Percentiles rank a stretch among this genome's conserved stretches.
These are phyloP conservation scores for Caloboletus inedulis DNA, from an alignment of 1,284 basidiomycete genomes.

Conservation along the genomic window DNA sequence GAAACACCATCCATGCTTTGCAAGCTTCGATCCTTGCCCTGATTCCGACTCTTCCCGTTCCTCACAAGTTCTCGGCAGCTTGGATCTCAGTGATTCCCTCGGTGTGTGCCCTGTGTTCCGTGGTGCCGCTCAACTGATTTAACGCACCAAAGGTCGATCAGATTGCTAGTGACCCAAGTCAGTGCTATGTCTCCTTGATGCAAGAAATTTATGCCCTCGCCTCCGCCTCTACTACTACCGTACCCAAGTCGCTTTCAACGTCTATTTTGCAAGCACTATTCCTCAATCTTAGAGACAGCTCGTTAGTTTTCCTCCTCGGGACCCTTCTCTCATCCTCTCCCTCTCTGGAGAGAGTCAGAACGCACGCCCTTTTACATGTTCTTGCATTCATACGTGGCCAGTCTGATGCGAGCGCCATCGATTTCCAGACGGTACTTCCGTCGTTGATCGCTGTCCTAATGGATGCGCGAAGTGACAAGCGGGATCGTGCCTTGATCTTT, in stretches of 20 bases:
- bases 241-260: slow-evolving; percentile 46
- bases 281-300: slow-evolving; percentile 62
- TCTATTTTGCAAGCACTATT: slow-evolving; percentile 67
- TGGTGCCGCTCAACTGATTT: background rate
- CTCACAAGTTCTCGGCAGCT: slow-evolving; percentile 38
- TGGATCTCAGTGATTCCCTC: slow-evolving; percentile 34
- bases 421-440: slow-evolving; percentile 89
- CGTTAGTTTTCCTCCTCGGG: slow-evolving; percentile 79
- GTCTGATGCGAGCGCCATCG: slow-evolving; percentile 53
- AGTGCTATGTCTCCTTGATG: slow-evolving; percentile 53
- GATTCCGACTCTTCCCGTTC: slow-evolving; percentile 48
- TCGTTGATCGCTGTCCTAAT: slow-evolving; percentile 68
- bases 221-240: slow-evolving; percentile 44
- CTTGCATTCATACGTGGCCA: slow-evolving; percentile 79
- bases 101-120: slow-evolving; percentile 6
- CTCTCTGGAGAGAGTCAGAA: slow-evolving; percentile 38
- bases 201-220: slow-evolving; percentile 62
- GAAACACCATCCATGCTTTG: slow-evolving; percentile 50
- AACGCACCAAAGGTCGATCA: slow-evolving; percentile 11
- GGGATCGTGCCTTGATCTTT: slow-evolving; percentile 66
- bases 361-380: slow-evolving; percentile 56
- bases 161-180: slow-evolving; percentile 27
- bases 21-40: slow-evolving; percentile 54
- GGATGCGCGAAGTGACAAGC: slow-evolving; percentile 50
- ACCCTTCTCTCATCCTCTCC: slow-evolving; percentile 48